Conservation (phyloP, 257 asterid species). For the Solanum pinnatisectum region DNA sequence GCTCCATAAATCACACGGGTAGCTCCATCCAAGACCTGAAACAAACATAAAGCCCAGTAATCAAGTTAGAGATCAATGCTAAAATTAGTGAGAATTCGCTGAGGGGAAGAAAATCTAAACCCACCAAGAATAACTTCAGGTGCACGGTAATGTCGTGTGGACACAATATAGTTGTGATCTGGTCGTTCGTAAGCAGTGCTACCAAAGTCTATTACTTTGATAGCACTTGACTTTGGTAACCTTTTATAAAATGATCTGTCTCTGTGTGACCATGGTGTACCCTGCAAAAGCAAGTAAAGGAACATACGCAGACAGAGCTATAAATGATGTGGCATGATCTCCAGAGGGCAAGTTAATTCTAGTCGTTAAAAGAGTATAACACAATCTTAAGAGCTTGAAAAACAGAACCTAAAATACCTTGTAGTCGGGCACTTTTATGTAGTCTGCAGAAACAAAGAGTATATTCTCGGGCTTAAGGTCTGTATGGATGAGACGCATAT, state of each 20-base stretch:
- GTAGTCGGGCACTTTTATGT: conserved; percentile 33
- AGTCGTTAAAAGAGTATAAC: not conserved
- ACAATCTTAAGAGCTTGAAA: not conserved
- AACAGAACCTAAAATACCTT: conserved; percentile 19
- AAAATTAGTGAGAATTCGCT: not conserved
- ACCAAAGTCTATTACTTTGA: conserved; percentile 48
- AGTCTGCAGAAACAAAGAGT: conserved; percentile 41
- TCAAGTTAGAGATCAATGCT: not conserved
- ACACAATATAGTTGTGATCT: conserved; percentile 42
- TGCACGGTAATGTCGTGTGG: conserved; percentile 47
- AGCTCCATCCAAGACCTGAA: conserved; percentile 49
- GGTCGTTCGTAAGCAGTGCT: conserved; percentile 41
- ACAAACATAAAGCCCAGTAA: not conserved
- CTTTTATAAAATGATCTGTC: conserved; percentile 29
- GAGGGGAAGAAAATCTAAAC: not conserved
- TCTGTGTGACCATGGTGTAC: conserved; percentile 26
- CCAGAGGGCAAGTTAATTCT: not conserved
- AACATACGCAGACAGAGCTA: not conserved
- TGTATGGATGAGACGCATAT: conserved; percentile 45
- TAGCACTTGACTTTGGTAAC: conserved; percentile 42
- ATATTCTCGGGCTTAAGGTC: conserved; percentile 53
- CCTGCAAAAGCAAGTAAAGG: conserved; percentile 18
- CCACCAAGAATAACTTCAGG: conserved; percentile 33
- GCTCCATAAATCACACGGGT: conserved; percentile 48
- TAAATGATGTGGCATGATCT: not conserved